Conservation (phyloP, 2,329 filamentous ascomycete species). For the Botrytis porri region DNA sequence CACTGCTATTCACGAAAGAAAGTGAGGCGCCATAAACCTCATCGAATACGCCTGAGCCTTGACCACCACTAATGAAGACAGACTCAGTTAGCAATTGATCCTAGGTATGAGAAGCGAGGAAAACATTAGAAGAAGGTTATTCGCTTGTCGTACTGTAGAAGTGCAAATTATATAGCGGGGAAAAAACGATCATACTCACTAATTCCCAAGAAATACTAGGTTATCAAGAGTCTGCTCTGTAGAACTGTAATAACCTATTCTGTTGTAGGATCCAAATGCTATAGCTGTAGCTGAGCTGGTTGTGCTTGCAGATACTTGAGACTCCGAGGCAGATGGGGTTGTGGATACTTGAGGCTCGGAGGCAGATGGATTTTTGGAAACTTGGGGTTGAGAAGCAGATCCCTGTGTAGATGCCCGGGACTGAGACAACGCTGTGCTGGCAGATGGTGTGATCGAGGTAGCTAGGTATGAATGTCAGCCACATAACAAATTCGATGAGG, state of each 20-base stretch:
- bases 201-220: slow-evolving; percentile 57
- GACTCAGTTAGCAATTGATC: not conserved
- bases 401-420: not conserved
- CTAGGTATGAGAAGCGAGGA: not conserved
- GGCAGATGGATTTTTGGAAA: not conserved
- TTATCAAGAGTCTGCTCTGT: slow-evolving; percentile 46
- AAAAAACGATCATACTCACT: slow-evolving; percentile 24
- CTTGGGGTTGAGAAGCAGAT: not conserved
- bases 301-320: slow-evolving; percentile 22
- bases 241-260: slow-evolving; percentile 49
- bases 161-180: not conserved
- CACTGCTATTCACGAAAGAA: slow-evolving; percentile 44
- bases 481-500: not conserved
- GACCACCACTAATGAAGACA: slow-evolving; percentile 42
- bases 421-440: not conserved
- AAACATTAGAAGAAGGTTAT: not conserved
- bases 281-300: slow-evolving; percentile 18
- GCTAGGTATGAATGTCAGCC: not conserved
- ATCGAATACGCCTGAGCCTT: slow-evolving; percentile 54
- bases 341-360: not conserved
- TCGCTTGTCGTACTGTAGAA: not conserved
- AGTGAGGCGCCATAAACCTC: slow-evolving; percentile 18
- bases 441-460: not conserved
- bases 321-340: not conserved
- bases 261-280: slow-evolving; percentile 39